Percentiles rank a stretch among this genome's conserved stretches.
phyloP scores from a whole-genome alignment of 352 stramenopile genomes.

The Phytophthora cactorum region DNA sequence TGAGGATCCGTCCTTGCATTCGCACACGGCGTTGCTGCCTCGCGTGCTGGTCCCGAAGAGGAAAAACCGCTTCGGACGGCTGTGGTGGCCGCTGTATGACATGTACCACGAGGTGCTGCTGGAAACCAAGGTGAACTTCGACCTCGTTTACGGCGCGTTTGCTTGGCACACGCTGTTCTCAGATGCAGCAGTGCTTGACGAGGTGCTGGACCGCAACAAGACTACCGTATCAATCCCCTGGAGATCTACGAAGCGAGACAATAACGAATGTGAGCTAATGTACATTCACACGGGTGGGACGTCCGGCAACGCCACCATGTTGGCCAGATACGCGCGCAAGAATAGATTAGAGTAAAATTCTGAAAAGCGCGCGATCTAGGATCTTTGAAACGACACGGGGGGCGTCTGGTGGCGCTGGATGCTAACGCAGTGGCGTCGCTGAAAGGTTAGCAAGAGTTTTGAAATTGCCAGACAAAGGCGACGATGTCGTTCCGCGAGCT shows the following conservation, averaged over 20 bases:
- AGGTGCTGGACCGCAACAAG: constrained; percentile 30
- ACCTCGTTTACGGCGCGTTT: constrained; percentile 79
- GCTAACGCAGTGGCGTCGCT: not conserved
- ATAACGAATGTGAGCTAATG: constrained; percentile 51
- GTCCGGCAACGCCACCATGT: constrained; percentile 77
- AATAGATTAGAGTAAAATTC: constrained; percentile 3
- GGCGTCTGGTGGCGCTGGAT: constrained; percentile 13
- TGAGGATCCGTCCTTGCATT: constrained; percentile 28
- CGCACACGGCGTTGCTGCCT: constrained; percentile 27
- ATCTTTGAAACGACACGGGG: constrained; percentile 34
- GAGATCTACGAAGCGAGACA: not conserved
- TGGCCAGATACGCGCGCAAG: constrained; percentile 61
- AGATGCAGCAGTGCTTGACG: constrained; percentile 42
- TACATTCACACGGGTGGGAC: constrained; percentile 86
- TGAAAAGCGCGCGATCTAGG: not conserved
- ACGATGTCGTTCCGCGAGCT: constrained; percentile 88
- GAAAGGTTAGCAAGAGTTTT: not conserved
- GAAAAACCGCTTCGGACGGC: constrained; percentile 76
- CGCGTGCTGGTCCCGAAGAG: constrained; percentile 49
- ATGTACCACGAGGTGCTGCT: constrained; percentile 69
- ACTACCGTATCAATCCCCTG: not conserved
- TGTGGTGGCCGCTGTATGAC: constrained; percentile 57
- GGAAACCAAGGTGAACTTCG: constrained; percentile 72
- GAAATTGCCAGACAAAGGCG: not conserved
- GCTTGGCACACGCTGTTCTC: constrained; percentile 83